These are phyloP conservation scores for Funneliformis mosseae DNA, from an alignment of 192 early-diverging fungal species.

Conservation along the genomic window DNA sequence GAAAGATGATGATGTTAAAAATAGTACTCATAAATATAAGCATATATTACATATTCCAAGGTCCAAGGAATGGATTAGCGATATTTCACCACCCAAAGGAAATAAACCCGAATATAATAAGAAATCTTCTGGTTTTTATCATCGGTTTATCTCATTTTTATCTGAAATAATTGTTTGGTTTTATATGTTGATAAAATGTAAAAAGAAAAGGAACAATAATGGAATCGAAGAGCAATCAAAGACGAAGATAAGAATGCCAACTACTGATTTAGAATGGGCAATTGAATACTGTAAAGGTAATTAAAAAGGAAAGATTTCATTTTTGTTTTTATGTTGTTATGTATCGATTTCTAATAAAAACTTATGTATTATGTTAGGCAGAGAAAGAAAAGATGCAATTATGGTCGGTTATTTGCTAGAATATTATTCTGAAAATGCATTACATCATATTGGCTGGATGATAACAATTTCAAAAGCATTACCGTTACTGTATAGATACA, in stretches of 20 bases:
- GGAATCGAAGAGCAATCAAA: neutral
- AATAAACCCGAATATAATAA: neutral
- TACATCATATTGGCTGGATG: neutral
- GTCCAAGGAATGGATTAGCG: neutral
- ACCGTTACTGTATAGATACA: neutral
- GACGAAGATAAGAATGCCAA: neutral
- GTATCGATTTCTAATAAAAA: neutral
- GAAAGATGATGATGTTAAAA: neutral
- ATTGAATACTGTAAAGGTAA: neutral
- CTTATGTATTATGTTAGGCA: neutral
- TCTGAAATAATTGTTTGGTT: neutral
- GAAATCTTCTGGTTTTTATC: neutral
- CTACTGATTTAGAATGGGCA: neutral
- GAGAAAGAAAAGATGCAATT: neutral
- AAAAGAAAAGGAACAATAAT: neutral
- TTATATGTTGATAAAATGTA: neutral
- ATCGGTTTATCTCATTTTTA: neutral
- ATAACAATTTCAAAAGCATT: neutral
- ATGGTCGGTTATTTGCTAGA: conserved; percentile 10
- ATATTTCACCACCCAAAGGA: neutral
- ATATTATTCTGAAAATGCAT: neutral
- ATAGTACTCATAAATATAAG: neutral
- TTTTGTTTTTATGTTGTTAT: neutral
- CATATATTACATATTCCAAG: neutral
- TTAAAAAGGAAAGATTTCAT: neutral